A percentile compares a stretch with the other conserved stretches of the same genome.
These are phyloP conservation scores for Boletus vinaceobasis DNA, from an alignment of 768 basidiomycete genomes.

Conservation along the genomic window DNA sequence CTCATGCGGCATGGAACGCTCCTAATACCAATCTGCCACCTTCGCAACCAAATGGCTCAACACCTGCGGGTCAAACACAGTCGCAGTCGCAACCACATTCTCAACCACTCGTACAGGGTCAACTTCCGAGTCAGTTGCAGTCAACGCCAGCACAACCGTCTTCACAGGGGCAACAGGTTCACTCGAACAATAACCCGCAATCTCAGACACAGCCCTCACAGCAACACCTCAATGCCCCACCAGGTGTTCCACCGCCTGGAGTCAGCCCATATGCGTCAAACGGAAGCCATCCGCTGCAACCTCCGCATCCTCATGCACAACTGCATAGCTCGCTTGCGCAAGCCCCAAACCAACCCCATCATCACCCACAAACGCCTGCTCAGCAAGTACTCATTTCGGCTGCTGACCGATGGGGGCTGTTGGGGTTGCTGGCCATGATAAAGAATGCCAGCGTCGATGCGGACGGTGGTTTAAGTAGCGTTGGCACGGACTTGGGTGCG, in stretches of 20 bases:
- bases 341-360: slow-evolving; percentile 35
- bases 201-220: slow-evolving; percentile 34
- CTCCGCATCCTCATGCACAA: slow-evolving; percentile 35
- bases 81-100: slow-evolving; percentile 24
- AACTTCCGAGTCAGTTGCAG: slow-evolving; percentile 18
- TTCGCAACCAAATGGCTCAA: slow-evolving; percentile 28
- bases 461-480: slow-evolving; percentile 75
- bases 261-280: slow-evolving; percentile 34
- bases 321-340: slow-evolving; percentile 29
- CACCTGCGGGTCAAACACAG: slow-evolving; percentile 20
- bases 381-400: slow-evolving; percentile 91
- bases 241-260: slow-evolving; percentile 42
- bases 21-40: slow-evolving; percentile 46
- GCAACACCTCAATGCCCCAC: slow-evolving; percentile 53
- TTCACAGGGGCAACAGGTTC: slow-evolving; percentile 29
- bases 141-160: slow-evolving; percentile 23
- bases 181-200: slow-evolving; percentile 32
- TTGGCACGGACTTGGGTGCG: slow-evolving; percentile 89
- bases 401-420: slow-evolving; percentile 92
- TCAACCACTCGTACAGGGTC: slow-evolving; percentile 24
- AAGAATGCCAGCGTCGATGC: slow-evolving; percentile 73
- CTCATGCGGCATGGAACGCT: slow-evolving; percentile 64
- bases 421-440: slow-evolving; percentile 83
- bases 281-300: slow-evolving; percentile 35
- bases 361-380: slow-evolving; percentile 81